phyloP scores from a whole-genome alignment of 208 protist species.

The Leishmania arabica region DNA sequence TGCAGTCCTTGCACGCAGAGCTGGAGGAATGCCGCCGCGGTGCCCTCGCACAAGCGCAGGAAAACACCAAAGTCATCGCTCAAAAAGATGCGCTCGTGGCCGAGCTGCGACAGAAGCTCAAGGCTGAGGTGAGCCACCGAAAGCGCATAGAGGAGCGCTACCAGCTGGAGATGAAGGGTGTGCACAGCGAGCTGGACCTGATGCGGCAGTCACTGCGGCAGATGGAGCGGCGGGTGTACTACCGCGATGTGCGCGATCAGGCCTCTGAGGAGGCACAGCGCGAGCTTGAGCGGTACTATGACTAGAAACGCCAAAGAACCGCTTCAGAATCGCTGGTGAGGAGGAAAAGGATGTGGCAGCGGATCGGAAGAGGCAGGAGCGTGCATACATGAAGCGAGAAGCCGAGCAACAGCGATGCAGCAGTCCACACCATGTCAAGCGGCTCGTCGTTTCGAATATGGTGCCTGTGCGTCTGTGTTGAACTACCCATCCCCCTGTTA shows the following conservation, averaged over 20 bases:
- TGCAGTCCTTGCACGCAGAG: slow-evolving; percentile 38
- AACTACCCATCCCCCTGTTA: too few species aligned
- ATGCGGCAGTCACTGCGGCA: slow-evolving; percentile 78
- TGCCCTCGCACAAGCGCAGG: slow-evolving; percentile 9
- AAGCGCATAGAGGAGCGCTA: slow-evolving; percentile 53
- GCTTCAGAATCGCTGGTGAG: background rate
- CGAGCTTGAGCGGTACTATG: slow-evolving; percentile 36
- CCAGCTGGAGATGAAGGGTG: slow-evolving; percentile 65
- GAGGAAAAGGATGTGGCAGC: background rate
- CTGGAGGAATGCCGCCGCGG: slow-evolving; percentile 28
- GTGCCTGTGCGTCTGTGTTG: background rate
- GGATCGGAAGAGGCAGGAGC: background rate
- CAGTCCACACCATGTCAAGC: background rate
- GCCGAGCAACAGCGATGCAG: background rate
- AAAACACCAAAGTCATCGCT: slow-evolving; percentile 17
- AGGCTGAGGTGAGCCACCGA: slow-evolving; percentile 25
- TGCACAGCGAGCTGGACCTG: slow-evolving; percentile 71
- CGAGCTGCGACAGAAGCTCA: slow-evolving; percentile 29
- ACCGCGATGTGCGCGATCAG: slow-evolving; percentile 37
- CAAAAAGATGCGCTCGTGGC: slow-evolving; percentile 21
- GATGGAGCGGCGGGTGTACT: slow-evolving; percentile 81
- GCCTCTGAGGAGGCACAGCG: slow-evolving; percentile 18
- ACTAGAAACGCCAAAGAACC: background rate
- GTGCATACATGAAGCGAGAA: background rate
- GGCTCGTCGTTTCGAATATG: background rate